phyloP scores from a whole-genome alignment of 2,329 filamentous ascomycete genomes.

The Aspergillus sp. region DNA sequence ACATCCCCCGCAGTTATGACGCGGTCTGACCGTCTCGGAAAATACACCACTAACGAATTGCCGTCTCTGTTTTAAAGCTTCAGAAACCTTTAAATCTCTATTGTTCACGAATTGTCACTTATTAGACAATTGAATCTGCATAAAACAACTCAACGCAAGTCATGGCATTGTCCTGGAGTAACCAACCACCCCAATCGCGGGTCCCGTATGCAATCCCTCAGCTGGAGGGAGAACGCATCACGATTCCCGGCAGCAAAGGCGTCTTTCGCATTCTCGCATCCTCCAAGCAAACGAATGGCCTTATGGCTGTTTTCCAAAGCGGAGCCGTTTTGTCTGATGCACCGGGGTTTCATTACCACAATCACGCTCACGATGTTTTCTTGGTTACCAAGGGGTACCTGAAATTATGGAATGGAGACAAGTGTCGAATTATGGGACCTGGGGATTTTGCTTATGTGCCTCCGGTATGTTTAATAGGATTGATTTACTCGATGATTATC shows the following conservation, averaged over 20 bases:
- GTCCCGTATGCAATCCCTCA: conserved; percentile 45
- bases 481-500: not conserved
- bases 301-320: conserved; percentile 49
- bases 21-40: too few relatives aligned
- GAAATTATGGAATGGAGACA: conserved; percentile 56
- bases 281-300: conserved; percentile 47
- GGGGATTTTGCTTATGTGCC: conserved; percentile 57
- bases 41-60: too few relatives aligned
- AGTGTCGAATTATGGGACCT: conserved; percentile 49
- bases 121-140: too few relatives aligned
- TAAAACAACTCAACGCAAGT: not conserved
- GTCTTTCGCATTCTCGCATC: conserved; percentile 49
- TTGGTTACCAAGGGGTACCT: conserved; percentile 51
- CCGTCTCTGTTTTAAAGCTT: too few relatives aligned
- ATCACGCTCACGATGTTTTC: conserved; percentile 55
- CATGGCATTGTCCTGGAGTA: conserved; percentile 21
- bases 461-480: conserved; percentile 36
- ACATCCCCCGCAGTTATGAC: not conserved
- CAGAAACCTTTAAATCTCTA: too few relatives aligned
- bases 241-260: conserved; percentile 50
- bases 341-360: conserved; percentile 53
- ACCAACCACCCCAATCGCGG: conserved; percentile 33
- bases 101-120: too few relatives aligned
- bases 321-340: conserved; percentile 39
- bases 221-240: conserved; percentile 48